Evolutionary conservation across 768 basidiomycete species (phyloP).

Genomic region (Rhodotorula graminis): DNA sequence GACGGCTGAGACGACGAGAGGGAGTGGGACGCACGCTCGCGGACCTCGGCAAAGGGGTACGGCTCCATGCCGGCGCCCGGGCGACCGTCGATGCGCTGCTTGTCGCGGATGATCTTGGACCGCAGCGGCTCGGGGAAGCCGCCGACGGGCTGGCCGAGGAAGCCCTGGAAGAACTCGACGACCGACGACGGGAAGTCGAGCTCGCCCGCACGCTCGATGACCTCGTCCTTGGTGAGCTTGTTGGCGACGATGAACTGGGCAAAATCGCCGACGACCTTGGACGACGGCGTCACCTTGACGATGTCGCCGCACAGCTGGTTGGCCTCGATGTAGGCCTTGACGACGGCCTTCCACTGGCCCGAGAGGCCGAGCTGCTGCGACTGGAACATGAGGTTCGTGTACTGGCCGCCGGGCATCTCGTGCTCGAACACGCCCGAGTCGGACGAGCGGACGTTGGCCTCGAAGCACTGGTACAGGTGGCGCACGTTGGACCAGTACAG

Average conservation of each 20-base stretch:
- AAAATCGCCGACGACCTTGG: slow-evolving; percentile 98
- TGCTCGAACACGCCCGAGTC: slow-evolving; percentile 89
- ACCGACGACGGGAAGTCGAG: slow-evolving; percentile 86
- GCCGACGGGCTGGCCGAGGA: slow-evolving; percentile 90
- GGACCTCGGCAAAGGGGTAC: slow-evolving; percentile 93
- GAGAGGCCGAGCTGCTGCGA: slow-evolving; percentile 93
- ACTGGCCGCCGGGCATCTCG: slow-evolving; percentile 83
- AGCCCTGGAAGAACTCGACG: slow-evolving; percentile 95
- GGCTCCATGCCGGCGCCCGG: slow-evolving; percentile 84
- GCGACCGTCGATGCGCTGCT: slow-evolving; percentile 85
- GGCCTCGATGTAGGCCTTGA: slow-evolving; percentile 97
- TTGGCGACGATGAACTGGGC: slow-evolving; percentile 86
- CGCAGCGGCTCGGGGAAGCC: slow-evolving; percentile 98
- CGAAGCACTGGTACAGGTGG: slow-evolving; percentile 90
- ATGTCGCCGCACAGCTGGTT: slow-evolving; percentile 96
- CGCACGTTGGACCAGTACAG: slow-evolving; percentile 97
- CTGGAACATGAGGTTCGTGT: slow-evolving; percentile 71
- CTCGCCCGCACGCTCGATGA: slow-evolving; percentile 74
- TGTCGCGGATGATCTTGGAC: slow-evolving; percentile 82
- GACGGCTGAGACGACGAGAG: no score
- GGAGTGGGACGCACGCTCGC: slow-evolving; percentile 18
- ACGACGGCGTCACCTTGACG: slow-evolving; percentile 98
- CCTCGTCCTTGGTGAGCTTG: slow-evolving; percentile 77
- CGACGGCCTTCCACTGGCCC: slow-evolving; percentile 94
- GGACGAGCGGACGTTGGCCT: slow-evolving; percentile 93